Base-by-base conservation (phyloP, 768 basidiomycete genomes). In the Trametes cubensis region DNA sequence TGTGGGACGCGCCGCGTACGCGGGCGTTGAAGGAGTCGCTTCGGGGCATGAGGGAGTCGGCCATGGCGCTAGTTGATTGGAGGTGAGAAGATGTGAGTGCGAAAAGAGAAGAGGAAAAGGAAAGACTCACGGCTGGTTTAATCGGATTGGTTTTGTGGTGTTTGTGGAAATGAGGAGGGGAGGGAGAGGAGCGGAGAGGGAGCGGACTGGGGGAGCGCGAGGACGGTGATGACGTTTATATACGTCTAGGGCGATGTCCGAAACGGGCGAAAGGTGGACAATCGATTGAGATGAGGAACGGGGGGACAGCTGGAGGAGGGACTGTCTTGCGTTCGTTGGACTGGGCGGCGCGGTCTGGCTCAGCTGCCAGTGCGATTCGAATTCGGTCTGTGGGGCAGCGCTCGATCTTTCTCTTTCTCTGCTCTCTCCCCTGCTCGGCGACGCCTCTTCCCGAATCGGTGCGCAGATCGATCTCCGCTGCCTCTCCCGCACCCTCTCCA, bases 1-100 rank as follows among this genome's bases (percentile, higher is more conserved):
- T 88, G 75, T 92, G 89, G 68, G 84, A 86, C 57, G 86, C 85
- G 67, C 90, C 90, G 61, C 90, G 86, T 57, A 83, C 84, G 64
- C 90, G 87, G 71, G 85, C 81, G 67, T 81, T 85, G 83, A 89
- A 79, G 60, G 88, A 82, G 65, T 91, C 88, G 70, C 75, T 76
- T 67, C 85, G 82, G 55, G 87, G 88, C 74, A 86, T 79, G 23
- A 80, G 75, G 42, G 67, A 68, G 61, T 77, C 74, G 77, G 64
- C 41, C 62, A 62, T 68, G 56, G 61, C 41, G 44, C 59, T 62
- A 41, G 30, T 83, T 83, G 72, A 85, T 75, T 66, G 55, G 53
- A 55, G 14, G 56, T 23, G 56, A 18, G 39, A 47, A 68, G 56
- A 58, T 58, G 47, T 59, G 54, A 55, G 65, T 61, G 53, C 44